phyloP scores from a whole-genome alignment of 2,329 filamentous ascomycete species.

The Colletotrichum sidae region DNA sequence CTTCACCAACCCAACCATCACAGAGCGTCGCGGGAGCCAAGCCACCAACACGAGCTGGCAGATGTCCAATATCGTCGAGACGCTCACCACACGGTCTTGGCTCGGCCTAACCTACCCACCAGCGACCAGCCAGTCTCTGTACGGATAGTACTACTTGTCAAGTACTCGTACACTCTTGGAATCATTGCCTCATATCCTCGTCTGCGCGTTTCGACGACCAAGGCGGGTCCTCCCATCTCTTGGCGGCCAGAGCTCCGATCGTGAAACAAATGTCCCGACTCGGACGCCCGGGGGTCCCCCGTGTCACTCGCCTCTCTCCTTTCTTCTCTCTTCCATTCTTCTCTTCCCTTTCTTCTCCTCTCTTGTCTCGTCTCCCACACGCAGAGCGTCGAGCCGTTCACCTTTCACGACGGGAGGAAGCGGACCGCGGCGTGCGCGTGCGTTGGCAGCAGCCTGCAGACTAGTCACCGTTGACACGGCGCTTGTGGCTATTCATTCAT shows the following conservation, averaged over 20 bases:
- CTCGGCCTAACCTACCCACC: not conserved
- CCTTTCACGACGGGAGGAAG: constrained; percentile 8
- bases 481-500: too few relatives aligned
- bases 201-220: constrained; percentile 31
- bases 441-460: not conserved
- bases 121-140: not conserved
- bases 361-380: not conserved
- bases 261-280: constrained; percentile 36
- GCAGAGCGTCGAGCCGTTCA: not conserved
- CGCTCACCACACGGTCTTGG: constrained; percentile 9
- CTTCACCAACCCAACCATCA: too few relatives aligned
- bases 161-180: constrained; percentile 3
- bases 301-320: not conserved
- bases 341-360: not conserved
- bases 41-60: constrained; percentile 30
- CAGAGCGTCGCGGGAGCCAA: constrained; percentile 6
- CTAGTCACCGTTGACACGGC: too few relatives aligned
- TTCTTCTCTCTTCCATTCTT: not conserved
- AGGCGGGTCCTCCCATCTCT: constrained; percentile 36
- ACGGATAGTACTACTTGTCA: too few relatives aligned
- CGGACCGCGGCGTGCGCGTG: constrained; percentile 21
- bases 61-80: constrained; percentile 19
- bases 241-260: constrained; percentile 36
- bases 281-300: constrained; percentile 17
- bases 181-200: constrained; percentile 14